Conservation (phyloP, 2,329 filamentous ascomycete species). For the Penicillium decumbens region DNA sequence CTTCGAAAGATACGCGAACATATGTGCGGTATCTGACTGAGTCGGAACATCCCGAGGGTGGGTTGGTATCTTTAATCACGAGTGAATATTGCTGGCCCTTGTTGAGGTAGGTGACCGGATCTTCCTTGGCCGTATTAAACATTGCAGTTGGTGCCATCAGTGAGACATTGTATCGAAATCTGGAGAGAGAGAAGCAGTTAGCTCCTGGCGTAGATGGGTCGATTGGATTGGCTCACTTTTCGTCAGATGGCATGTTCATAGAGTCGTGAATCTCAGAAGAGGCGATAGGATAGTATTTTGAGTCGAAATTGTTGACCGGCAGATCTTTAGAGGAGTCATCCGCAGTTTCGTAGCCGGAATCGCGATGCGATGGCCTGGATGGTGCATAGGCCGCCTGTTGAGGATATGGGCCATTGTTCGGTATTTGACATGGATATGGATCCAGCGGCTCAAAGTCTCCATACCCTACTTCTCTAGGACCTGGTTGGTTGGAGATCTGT, state of each 20-base stretch:
- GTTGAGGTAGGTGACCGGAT: slow-evolving; percentile 7
- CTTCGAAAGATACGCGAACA: slow-evolving; percentile 85
- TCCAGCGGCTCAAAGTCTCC: background rate
- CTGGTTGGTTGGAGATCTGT: background rate
- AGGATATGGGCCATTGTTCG: background rate
- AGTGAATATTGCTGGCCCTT: slow-evolving; percentile 4
- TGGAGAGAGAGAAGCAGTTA: background rate
- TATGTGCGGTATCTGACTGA: slow-evolving; percentile 57
- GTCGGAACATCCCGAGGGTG: background rate
- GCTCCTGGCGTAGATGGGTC: background rate
- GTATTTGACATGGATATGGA: background rate
- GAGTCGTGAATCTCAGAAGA: background rate
- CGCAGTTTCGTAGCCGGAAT: background rate
- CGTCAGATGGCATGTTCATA: background rate
- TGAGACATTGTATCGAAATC: background rate
- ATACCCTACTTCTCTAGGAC: background rate
- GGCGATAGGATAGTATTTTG: too few species aligned
- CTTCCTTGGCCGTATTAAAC: background rate
- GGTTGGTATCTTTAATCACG: background rate
- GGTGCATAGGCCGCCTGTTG: background rate
- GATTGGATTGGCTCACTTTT: background rate
- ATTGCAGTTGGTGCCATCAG: slow-evolving; percentile 1
- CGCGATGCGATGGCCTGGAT: background rate
- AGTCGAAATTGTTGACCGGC: background rate
- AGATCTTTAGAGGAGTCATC: background rate